Evolutionary conservation across 164 flowering plant species (phyloP).

Genomic region (Magnolia sinica): DNA sequence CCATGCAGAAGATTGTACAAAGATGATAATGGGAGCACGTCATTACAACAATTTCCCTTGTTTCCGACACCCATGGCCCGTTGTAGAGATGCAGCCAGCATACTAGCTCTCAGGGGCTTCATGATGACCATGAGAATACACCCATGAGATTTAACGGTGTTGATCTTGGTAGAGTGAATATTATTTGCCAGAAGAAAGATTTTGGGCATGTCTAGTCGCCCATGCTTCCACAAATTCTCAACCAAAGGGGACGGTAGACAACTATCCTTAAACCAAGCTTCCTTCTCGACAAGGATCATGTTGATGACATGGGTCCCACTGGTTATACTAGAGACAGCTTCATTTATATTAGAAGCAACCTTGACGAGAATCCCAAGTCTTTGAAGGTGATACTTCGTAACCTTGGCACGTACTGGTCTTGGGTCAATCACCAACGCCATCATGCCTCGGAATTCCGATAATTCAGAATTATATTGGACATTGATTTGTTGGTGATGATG

Average conservation of each 20-base stretch:
- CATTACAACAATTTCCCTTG: conserved; percentile 44
- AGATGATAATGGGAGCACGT: conserved; percentile 41
- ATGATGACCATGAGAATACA: conserved; percentile 42
- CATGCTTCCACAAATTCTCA: conserved; percentile 29
- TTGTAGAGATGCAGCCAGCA: conserved; percentile 76
- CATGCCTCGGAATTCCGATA: conserved; percentile 64
- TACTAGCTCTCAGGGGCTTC: conserved; percentile 85
- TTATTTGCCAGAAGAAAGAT: conserved; percentile 63
- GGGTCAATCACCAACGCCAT: conserved; percentile 69
- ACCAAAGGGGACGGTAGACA: conserved; percentile 26
- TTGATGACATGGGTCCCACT: conserved; percentile 25
- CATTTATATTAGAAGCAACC: conserved; percentile 42
- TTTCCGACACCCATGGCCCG: conserved; percentile 65
- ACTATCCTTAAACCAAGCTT: conserved; percentile 59
- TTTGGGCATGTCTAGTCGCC: conserved; percentile 37
- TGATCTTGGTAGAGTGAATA: conserved; percentile 23
- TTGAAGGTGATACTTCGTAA: conserved; percentile 75
- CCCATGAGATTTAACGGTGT: conserved; percentile 20
- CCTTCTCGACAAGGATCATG: conserved; percentile 74
- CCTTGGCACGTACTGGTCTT: conserved; percentile 63
- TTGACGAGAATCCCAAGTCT: conserved; percentile 78
- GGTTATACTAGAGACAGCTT: conserved; percentile 29
- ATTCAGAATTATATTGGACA: conserved; percentile 32
- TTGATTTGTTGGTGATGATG: conserved; percentile 29
- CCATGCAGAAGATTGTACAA: conserved; percentile 63